phyloP scores from a whole-genome alignment of 1,284 basidiomycete genomes.

The Tylopilus sp. region DNA sequence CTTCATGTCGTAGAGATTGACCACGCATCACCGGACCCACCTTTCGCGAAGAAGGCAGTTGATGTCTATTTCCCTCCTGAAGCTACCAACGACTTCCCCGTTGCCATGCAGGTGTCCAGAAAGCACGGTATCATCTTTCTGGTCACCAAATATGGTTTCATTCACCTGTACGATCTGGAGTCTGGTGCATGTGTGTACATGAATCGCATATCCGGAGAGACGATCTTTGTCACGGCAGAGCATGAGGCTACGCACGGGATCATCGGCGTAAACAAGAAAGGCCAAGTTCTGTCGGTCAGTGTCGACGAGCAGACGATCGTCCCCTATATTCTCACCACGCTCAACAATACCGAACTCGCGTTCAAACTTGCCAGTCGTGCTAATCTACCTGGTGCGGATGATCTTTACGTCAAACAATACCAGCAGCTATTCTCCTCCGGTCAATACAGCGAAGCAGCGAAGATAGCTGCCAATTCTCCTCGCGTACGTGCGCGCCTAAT shows the following conservation, averaged over 20 bases:
- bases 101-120: constrained; percentile 98
- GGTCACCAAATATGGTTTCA: constrained; percentile 99
- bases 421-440: constrained; percentile 89
- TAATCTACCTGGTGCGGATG: constrained; percentile 97
- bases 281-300: constrained; percentile 95
- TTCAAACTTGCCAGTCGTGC: constrained; percentile 97
- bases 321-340: constrained; percentile 89
- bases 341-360: constrained; percentile 97
- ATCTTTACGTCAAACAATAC: constrained; percentile 95
- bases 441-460: constrained; percentile 95
- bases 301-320: constrained; percentile 97
- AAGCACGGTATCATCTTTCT: constrained; percentile 98
- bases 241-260: constrained; percentile 94
- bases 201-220: constrained; percentile 99
- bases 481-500: constrained; percentile 44
- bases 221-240: constrained; percentile 98
- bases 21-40: constrained; percentile 92
- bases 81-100: constrained; percentile 99
- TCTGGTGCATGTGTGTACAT: constrained; percentile 99
- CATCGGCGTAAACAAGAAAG: constrained; percentile 99
- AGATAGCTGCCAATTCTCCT: constrained; percentile 97
- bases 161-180: constrained; percentile 98
- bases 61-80: constrained; percentile 99
- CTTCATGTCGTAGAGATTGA: constrained; percentile 99
- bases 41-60: constrained; percentile 96